Conservation (phyloP, 2,329 filamentous ascomycete species). For the Aspergillus pseudoviridinutans region DNA sequence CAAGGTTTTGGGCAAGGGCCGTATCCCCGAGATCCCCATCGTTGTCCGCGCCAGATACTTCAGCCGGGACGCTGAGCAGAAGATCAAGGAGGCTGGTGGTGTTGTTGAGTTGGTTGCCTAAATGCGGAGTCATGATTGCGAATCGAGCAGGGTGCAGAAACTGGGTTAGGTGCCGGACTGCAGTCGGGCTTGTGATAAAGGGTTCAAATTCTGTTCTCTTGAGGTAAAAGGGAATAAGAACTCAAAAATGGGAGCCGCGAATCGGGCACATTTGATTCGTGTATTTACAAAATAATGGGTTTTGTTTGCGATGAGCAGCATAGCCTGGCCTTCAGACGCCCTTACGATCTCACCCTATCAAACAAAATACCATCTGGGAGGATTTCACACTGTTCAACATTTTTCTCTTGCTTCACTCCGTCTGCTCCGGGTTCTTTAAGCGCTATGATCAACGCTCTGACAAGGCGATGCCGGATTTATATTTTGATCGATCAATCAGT, state of each 20-base stretch:
- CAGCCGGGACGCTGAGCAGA: constrained; percentile 93
- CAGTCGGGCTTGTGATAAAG: constrained; percentile 28
- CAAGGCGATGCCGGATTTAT: not conserved
- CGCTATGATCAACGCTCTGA: not conserved
- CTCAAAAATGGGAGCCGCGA: constrained; percentile 26
- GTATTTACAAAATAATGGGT: constrained; percentile 33
- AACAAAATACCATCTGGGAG: constrained; percentile 35
- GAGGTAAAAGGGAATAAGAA: constrained; percentile 23
- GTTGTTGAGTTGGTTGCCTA: constrained; percentile 94
- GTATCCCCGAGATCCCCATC: constrained; percentile 85
- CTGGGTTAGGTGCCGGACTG: constrained; percentile 26
- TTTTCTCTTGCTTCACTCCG: constrained; percentile 10
- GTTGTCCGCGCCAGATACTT: constrained; percentile 95
- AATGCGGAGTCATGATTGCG: constrained; percentile 33
- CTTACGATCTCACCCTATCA: constrained; percentile 36
- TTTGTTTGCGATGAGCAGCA: constrained; percentile 36
- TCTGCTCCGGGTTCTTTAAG: not conserved
- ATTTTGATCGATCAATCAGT: not conserved
- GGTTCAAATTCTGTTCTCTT: constrained; percentile 22
- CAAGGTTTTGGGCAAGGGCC: constrained; percentile 98
- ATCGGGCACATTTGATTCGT: constrained; percentile 24
- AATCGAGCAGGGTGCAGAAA: constrained; percentile 12
- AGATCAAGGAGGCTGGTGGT: constrained; percentile 97
- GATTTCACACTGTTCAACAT: constrained; percentile 18
- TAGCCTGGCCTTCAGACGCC: constrained; percentile 34